Base-by-base conservation (phyloP, 2,329 filamentous ascomycete species). In the Fusarium vanettenii region DNA sequence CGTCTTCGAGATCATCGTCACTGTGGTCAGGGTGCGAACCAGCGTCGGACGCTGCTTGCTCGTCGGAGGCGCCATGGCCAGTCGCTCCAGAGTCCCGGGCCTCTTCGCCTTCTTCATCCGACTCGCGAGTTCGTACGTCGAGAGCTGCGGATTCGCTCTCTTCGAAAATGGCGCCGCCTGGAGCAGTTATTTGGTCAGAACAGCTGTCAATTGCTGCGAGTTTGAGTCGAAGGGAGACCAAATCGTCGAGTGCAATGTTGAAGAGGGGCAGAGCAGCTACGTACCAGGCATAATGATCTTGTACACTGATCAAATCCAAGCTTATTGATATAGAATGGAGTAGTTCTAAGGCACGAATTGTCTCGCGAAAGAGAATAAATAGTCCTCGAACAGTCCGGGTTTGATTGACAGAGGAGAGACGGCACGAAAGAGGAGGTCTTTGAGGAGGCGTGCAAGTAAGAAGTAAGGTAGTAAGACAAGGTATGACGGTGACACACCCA, bases 1-100 rank as follows among this genome's bases (percentile, higher is more conserved):
- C 90, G 33, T 89, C 88, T 64, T 87, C 81, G 39, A 86, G 80
- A 10, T 79, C 74, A 22, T 81, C 80, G 31, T 72, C 76, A 11
- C 80, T 79, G 39, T 71, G 76, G 11, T 71, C 72, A 52, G 71
- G 61, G 13, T 70, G 64, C 33, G 76, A 74, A 18, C 74, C 75
- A 52, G 71, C 61, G 10, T 73, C 67, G 59, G 77, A 76, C 45
- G 70, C 76, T 31, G 67, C 52, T 43, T 75, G 67, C 55, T 78
- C 78, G 65, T 77, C 71, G 29, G 67, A 76, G 61, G 71, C 69
- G 25, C 74, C 70, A 69, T 79, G 72, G 13, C 72, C 73, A 37
- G 76, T 74, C 43, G 68, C 72, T 66, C 77, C 76, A 65, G 70
- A 67, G 63, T 79, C 74, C 50, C 71, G 71, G 18, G 69, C 61